Evolutionary conservation across 139 green algal genomes (phyloP).

Genomic region (Chlamydomonas applanata): DNA sequence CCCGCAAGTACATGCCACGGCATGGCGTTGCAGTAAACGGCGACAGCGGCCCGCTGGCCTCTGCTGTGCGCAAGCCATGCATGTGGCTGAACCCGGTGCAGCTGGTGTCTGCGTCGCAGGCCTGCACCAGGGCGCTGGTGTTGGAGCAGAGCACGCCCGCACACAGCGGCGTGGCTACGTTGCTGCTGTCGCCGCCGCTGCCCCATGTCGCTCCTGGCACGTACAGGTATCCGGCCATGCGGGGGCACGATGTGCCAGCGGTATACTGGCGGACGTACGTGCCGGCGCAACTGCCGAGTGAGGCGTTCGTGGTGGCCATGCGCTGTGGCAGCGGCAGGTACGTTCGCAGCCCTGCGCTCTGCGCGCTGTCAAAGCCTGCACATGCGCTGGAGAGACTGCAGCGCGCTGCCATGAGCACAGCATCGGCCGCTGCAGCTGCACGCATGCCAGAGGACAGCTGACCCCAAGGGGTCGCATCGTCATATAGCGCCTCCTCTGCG

Average conservation of each 20-base stretch:
- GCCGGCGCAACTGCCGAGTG: neutral
- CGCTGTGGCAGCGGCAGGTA: conserved; percentile 1
- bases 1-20: conserved; percentile 20
- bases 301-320: neutral
- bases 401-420: conserved; percentile 18
- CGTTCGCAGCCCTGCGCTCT: conserved; percentile 14
- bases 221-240: conserved; percentile 33
- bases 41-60: neutral
- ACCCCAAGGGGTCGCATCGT: conserved; percentile 15
- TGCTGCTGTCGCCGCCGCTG: neutral
- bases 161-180: too few species aligned
- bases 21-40: conserved; percentile 31
- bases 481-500: neutral
- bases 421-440: conserved; percentile 11
- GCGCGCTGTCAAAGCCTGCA: conserved; percentile 13
- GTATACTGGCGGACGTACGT: conserved; percentile 13
- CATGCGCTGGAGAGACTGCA: neutral
- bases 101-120: conserved; percentile 4
- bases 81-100: conserved; percentile 37
- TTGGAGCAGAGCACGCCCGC: conserved; percentile 12
- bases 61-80: conserved; percentile 19
- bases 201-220: conserved; percentile 12
- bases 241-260: conserved; percentile 1
- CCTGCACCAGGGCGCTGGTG: neutral
- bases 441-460: neutral